phyloP scores from a whole-genome alignment of 768 basidiomycete species.

The Daedaleopsis sinensis region DNA sequence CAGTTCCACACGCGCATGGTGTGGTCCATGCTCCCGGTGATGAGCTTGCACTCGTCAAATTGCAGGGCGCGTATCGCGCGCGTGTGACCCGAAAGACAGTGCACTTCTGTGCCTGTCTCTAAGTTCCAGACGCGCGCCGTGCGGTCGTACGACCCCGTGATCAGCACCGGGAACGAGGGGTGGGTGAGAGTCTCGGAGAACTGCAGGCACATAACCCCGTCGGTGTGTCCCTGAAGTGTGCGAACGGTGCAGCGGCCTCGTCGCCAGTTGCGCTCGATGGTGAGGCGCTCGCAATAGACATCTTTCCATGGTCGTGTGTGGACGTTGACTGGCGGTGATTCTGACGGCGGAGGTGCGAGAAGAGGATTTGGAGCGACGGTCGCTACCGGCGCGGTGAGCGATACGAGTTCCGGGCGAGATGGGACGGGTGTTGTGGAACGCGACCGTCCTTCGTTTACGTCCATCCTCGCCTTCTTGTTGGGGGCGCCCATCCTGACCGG shows the following conservation, averaged over 20 bases:
- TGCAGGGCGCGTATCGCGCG: constrained; percentile 91
- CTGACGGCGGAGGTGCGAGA: constrained; percentile 17
- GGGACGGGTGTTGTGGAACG: constrained; percentile 34
- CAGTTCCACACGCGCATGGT: constrained; percentile 97
- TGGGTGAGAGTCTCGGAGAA: constrained; percentile 84
- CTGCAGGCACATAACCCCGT: constrained; percentile 97
- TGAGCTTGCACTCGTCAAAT: constrained; percentile 93
- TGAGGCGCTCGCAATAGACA: constrained; percentile 96
- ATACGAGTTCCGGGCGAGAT: not conserved
- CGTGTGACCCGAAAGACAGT: constrained; percentile 86
- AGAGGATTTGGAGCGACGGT: constrained; percentile 31
- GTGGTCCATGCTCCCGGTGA: constrained; percentile 96
- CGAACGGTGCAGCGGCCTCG: constrained; percentile 86
- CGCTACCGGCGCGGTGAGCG: constrained; percentile 15
- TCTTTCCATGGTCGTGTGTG: constrained; percentile 95
- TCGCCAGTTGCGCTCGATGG: constrained; percentile 96
- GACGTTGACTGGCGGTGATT: constrained; percentile 27
- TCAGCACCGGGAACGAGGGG: constrained; percentile 89
- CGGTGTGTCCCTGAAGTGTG: constrained; percentile 89
- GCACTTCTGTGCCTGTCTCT: constrained; percentile 84
- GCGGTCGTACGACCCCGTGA: constrained; percentile 97
- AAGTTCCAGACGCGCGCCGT: constrained; percentile 96
- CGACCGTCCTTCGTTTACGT: not conserved
- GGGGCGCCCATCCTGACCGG: not conserved
- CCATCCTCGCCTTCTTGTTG: constrained; percentile 2